phyloP scores from a whole-genome alignment of 768 basidiomycete genomes.

The Sarcodon aspratus region DNA sequence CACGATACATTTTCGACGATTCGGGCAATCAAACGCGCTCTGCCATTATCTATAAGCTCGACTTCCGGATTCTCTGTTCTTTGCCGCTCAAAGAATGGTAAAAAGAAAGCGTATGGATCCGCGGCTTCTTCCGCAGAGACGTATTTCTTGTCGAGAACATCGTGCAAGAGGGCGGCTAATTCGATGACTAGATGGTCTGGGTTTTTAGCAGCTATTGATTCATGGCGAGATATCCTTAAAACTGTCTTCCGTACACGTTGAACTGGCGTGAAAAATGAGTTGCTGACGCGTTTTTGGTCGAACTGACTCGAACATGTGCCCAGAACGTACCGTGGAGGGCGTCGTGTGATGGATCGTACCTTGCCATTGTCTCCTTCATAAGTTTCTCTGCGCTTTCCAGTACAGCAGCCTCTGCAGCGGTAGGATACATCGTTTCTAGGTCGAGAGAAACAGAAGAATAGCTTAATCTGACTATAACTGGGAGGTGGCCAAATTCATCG shows the following conservation, averaged over 20 bases:
- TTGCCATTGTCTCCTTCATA: slow-evolving; percentile 63
- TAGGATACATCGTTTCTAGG: slow-evolving; percentile 29
- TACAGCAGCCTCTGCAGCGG: slow-evolving; percentile 34
- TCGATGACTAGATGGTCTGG: slow-evolving; percentile 74
- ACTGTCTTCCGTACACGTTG: slow-evolving; percentile 76
- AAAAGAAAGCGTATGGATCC: slow-evolving; percentile 55
- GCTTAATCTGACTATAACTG: background rate
- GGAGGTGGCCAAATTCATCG: background rate
- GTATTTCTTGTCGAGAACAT: slow-evolving; percentile 83
- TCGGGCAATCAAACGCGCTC: slow-evolving; percentile 40
- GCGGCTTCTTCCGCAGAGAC: slow-evolving; percentile 39
- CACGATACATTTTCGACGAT: slow-evolving; percentile 79
- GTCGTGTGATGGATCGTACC: slow-evolving; percentile 77
- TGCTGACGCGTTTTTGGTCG: background rate
- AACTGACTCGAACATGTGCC: background rate
- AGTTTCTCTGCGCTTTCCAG: slow-evolving; percentile 53
- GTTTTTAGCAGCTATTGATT: slow-evolving; percentile 14
- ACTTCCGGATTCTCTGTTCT: background rate
- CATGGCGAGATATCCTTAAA: slow-evolving; percentile 42
- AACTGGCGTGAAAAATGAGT: slow-evolving; percentile 30
- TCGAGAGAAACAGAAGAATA: background rate
- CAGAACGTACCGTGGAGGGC: slow-evolving; percentile 53
- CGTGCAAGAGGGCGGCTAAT: slow-evolving; percentile 81
- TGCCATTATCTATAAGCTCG: slow-evolving; percentile 45
- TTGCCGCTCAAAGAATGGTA: slow-evolving; percentile 48